A percentile compares a stretch with the other conserved stretches of the same genome.
phyloP scores from a whole-genome alignment of 2,329 filamentous ascomycete genomes.

The Penicillium vulpinum region DNA sequence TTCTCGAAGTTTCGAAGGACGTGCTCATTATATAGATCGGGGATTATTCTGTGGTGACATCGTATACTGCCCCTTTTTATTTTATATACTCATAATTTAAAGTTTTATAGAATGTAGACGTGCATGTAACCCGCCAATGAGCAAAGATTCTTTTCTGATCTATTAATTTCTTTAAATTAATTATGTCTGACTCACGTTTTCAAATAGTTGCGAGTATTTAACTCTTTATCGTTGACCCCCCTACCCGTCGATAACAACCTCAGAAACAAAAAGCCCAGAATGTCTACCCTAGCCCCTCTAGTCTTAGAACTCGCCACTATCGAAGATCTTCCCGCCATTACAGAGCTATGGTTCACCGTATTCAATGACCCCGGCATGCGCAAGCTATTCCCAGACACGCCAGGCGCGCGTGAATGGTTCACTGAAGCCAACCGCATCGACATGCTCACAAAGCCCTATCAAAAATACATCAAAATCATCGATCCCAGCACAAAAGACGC shows the following conservation, averaged over 20 bases:
- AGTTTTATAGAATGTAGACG: neutral
- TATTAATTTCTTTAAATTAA: neutral
- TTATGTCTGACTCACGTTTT: neutral
- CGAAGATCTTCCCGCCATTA: constrained; percentile 27
- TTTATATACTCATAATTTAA: neutral
- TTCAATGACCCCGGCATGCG: constrained; percentile 25
- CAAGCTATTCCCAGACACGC: constrained; percentile 30
- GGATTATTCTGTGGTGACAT: constrained; percentile 27
- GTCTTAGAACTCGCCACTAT: constrained; percentile 18
- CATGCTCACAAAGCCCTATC: constrained; percentile 25
- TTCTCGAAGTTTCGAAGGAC: constrained; percentile 44
- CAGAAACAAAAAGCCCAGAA: neutral
- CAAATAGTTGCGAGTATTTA: neutral
- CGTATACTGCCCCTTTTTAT: constrained; percentile 26
- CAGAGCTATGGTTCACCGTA: constrained; percentile 26
- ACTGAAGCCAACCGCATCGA: constrained; percentile 22
- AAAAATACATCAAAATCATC: constrained; percentile 30
- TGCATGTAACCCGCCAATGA: neutral
- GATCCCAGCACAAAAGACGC: constrained; percentile 16
- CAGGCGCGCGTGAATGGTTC: constrained; percentile 29
- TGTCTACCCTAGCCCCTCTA: neutral
- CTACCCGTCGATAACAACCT: neutral
- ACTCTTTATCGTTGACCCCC: no score
- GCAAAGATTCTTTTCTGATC: neutral
- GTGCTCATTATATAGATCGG: constrained; percentile 36